phyloP scores from a whole-genome alignment of 1,284 basidiomycete species.

The Violaceomyces palustris region DNA sequence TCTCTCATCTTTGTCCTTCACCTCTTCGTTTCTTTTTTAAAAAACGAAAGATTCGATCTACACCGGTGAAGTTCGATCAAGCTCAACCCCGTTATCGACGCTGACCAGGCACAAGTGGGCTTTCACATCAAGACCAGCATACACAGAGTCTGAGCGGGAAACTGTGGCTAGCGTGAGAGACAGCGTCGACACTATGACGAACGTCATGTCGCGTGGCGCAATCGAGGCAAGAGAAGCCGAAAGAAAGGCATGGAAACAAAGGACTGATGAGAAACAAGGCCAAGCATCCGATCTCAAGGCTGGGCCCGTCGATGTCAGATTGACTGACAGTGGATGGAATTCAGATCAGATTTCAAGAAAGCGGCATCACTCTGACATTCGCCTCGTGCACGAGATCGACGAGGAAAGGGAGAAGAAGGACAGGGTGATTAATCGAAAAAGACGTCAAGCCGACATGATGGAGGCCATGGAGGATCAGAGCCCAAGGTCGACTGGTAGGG shows the following conservation, averaged over 20 bases:
- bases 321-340: not conserved
- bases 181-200: slow-evolving; percentile 29
- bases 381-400: not conserved
- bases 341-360: not conserved
- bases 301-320: too few species aligned
- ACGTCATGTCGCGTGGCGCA: slow-evolving; percentile 17
- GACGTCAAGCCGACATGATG: not conserved
- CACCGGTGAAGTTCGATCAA: too few species aligned
- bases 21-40: too few species aligned
- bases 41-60: too few species aligned
- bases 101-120: slow-evolving; percentile 27
- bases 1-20: too few species aligned
- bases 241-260: slow-evolving; percentile 2
- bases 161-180: slow-evolving; percentile 15
- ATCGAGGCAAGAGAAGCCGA: slow-evolving; percentile 24
- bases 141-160: slow-evolving; percentile 11
- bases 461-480: slow-evolving; percentile 16
- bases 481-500: slow-evolving; percentile 30
- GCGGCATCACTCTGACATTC: not conserved
- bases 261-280: too few species aligned
- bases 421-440: not conserved
- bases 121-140: slow-evolving; percentile 5
- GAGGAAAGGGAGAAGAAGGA: not conserved
- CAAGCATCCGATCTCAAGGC: too few species aligned
- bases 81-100: slow-evolving; percentile 1